Evolutionary conservation across 75 land plant genomes (phyloP).

Genomic region (Pinus tabuliformis): DNA sequence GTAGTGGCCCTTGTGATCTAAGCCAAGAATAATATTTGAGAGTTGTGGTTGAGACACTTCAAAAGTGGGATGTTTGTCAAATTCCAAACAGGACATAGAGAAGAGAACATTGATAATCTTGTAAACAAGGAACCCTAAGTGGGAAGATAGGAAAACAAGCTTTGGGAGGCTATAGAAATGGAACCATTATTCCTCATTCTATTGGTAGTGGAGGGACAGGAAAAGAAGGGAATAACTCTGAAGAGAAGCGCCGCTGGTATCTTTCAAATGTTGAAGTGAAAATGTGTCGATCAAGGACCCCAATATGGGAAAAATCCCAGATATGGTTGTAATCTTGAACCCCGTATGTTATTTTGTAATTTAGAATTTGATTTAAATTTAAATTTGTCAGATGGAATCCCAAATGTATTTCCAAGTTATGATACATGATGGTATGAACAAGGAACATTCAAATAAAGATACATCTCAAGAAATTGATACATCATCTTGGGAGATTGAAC

Average conservation of each 20-base stretch:
- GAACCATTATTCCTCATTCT: conserved; percentile 2
- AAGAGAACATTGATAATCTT: conserved; percentile 35
- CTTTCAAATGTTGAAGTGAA: conserved; percentile 95
- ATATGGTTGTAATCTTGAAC: conserved; percentile 4
- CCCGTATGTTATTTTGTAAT: too few species aligned
- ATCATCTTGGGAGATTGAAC: too few species aligned
- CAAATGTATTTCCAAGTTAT: conserved; percentile 37
- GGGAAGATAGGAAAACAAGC: conserved; percentile 8
- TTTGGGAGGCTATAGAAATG: conserved; percentile 26
- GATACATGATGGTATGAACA: too few species aligned
- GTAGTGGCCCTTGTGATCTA: conserved; percentile 13
- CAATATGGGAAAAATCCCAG: conserved; percentile 87
- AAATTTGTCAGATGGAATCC: conserved; percentile 12
- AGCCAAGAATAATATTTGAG: conserved; percentile 56
- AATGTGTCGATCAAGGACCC: conserved; percentile 57
- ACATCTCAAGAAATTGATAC: too few species aligned
- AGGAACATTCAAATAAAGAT: too few species aligned
- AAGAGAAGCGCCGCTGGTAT: conserved; percentile 62
- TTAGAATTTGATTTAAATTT: too few species aligned
- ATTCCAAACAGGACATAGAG: conserved; percentile 79
- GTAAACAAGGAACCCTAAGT: conserved; percentile 30
- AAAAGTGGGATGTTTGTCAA: conserved; percentile 94
- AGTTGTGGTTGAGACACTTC: conserved; percentile 70
- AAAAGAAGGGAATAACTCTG: conserved; percentile 26
- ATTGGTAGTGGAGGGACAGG: conserved; percentile 6